Base-by-base conservation (phyloP, 2,329 filamentous ascomycete genomes). In the Dactylellina leptospora region DNA sequence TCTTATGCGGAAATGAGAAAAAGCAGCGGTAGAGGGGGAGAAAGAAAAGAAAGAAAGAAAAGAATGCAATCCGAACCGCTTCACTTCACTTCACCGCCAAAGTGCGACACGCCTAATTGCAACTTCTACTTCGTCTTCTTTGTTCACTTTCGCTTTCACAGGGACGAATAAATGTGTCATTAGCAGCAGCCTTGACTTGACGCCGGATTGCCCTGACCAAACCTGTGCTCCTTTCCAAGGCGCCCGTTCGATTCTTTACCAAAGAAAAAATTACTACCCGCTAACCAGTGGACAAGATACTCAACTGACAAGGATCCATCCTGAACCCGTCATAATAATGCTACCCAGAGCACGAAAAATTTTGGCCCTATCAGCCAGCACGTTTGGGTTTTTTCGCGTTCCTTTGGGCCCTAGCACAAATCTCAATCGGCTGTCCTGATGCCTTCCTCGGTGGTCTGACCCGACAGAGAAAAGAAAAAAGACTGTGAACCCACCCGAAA, bases 331-430 rank as follows among this genome's bases (percentile, higher is more conserved):
- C 23, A n/a, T n/a, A n/a, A n/a, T 48, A 54, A 47, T 33, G 42
- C 28, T 54, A n/a, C 13, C 28, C 42, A 36, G 47, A 62, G 47
- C 38, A 47, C 36, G 38, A 62, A 62, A 50, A 42, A 16, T 48
- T 58, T 58, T 51, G 42, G 51, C 61, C 61, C 61, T 66, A 66
- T 66, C 61, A 58, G 22, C 45, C 16, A 50, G 33, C 61, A 66
- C 51, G 61, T 66, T 66, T 55, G 44, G 61, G 22, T 45, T n/a
- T n/a, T n/a, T n/a, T n/a, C n/a, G n/a, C n/a, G n/a, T n/a, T 55
- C 40, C 48, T 63, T 45, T 63, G 60, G 60, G 11, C 10, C 50
- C 42, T 42, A 47, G 60, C 40, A 33, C 53, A 48, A 11, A 16
- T 40, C 28, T 6, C 5, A 33, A 33, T 33, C 11, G 28, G 48